These are phyloP conservation scores for Neurospora sp. DNA, from an alignment of 495 filamentous ascomycete species.

Conservation along the genomic window DNA sequence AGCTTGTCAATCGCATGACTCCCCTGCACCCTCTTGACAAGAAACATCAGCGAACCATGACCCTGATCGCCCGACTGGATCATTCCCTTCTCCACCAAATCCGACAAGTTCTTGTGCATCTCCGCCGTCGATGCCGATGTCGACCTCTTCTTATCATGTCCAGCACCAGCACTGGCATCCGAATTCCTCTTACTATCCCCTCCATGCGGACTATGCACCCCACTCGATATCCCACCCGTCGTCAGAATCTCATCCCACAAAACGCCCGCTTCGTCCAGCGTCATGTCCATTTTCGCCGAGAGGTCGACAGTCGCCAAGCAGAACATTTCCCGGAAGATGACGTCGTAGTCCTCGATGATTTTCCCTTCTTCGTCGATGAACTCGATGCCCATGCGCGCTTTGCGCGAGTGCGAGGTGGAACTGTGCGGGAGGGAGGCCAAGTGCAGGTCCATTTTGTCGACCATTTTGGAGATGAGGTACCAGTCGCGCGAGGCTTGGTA, in stretches of 20 bases:
- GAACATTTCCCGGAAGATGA: conserved; percentile 78
- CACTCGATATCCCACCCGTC: conserved; percentile 35
- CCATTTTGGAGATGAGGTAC: conserved; percentile 52
- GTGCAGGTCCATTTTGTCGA: conserved; percentile 58
- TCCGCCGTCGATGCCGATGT: background rate
- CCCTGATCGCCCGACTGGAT: conserved; percentile 30
- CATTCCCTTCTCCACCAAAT: conserved; percentile 20
- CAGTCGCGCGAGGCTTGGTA: conserved; percentile 73
- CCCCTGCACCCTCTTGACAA: conserved; percentile 56
- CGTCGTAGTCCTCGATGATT: conserved; percentile 55
- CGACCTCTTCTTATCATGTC: background rate
- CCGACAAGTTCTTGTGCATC: background rate
- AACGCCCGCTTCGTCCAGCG: conserved; percentile 55
- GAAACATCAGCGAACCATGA: conserved; percentile 68
- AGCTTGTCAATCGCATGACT: conserved; percentile 46
- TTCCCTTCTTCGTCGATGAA: conserved; percentile 31
- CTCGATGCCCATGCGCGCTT: conserved; percentile 16
- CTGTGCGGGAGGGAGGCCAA: conserved; percentile 33
- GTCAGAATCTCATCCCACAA: conserved; percentile 70
- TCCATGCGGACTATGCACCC: background rate
- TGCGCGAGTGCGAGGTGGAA: conserved; percentile 8
- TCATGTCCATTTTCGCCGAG: conserved; percentile 51
- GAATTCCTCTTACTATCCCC: background rate
- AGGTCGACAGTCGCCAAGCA: conserved; percentile 69
- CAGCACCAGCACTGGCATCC: background rate